Base-by-base conservation (phyloP, 768 basidiomycete species). In the Candolleomyces aberdarensis region DNA sequence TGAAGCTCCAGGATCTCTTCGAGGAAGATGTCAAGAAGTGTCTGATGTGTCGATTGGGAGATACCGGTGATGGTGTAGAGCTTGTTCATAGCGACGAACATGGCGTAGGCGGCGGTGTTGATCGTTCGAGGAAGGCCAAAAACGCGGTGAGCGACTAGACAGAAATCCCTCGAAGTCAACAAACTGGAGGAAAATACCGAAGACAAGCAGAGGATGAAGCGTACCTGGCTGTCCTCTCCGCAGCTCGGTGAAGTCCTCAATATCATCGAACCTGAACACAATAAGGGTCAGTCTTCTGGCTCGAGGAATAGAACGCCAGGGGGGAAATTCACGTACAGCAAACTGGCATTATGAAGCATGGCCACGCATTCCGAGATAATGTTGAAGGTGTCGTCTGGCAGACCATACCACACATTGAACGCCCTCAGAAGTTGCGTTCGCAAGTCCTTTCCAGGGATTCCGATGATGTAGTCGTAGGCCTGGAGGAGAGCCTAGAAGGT, bases 41-140 rank as follows among this genome's bases (percentile, higher is more conserved):
- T 89, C 79, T 15, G 92, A 72, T 60, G 85, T 78, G 58, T 66
- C 69, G 58, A 74, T 70, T 1, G 74, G 65, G 14, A 70, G 17
- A 8, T 49, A 8, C 13, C 58, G 46, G 31, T 61, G 47, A 89
- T 76, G 15, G 75, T 74, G 63, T 86, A 83, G 1, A 96, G 79
- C 64, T 94, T 90, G 63, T 90, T 81, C 69, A 86, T 92, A 0
- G 94, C 94, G 46, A 91, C 80, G 68, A 96, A 97, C 70, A 94
- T 96, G 31, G 93, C 91, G 63, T 96, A 96, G 67, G 95, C 96
- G 0, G 94, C 94, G 0, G 88, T 85, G 71, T 97, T 97, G 75
- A 97, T 94, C 0, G 95, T 94, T 69, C 96, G 94, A 0, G 94
- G 93, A 2, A 96, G 75, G 5, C 94, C 94, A 64, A 93, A 97